Percentiles rank a stretch among this genome's conserved stretches.
Conservation (phyloP, 345 rosid genomes). For the Arabis alpina region DNA sequence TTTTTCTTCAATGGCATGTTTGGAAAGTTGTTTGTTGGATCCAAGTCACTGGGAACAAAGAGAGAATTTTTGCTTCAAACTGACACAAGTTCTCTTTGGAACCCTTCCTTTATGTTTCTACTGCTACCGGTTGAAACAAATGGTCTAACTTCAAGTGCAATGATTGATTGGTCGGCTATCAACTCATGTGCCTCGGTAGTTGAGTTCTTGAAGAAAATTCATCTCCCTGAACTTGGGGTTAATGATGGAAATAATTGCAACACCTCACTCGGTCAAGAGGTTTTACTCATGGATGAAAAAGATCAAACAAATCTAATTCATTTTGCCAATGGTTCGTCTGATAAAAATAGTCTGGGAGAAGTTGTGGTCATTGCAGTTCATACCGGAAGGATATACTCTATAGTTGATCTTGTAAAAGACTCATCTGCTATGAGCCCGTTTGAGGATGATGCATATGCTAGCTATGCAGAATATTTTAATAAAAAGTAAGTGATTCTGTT, state of each 20-base stretch:
- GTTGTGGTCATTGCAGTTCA: conserved; percentile 78
- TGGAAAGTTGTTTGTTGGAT: conserved; percentile 68
- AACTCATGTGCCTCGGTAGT: conserved; percentile 54
- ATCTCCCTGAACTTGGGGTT: conserved; percentile 31
- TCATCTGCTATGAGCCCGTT: conserved; percentile 74
- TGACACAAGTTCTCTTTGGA: conserved; percentile 65
- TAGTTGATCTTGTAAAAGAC: conserved; percentile 53
- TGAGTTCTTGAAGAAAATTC: conserved; percentile 57
- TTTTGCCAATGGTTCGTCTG: conserved; percentile 56
- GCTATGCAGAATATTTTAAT: conserved; percentile 63
- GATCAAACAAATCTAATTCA: conserved; percentile 47
- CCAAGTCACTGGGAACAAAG: conserved; percentile 48
- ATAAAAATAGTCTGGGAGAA: conserved; percentile 46
- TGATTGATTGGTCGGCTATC: conserved; percentile 70
- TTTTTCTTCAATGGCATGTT: conserved; percentile 84
- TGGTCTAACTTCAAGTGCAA: conserved; percentile 36
- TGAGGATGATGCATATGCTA: conserved; percentile 42
- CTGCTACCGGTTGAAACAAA: conserved; percentile 68
- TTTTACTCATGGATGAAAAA: conserved; percentile 38
- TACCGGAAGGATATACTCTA: conserved; percentile 75
- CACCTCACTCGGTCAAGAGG: conserved; percentile 27
- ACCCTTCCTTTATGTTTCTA: conserved; percentile 65
- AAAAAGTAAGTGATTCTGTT: conserved; percentile 58
- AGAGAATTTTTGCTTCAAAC: conserved; percentile 66
- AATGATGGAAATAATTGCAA: conserved; percentile 36